Evolutionary conservation across 305 asterid genomes (phyloP).

Genomic region (Fraxinus greggii): DNA sequence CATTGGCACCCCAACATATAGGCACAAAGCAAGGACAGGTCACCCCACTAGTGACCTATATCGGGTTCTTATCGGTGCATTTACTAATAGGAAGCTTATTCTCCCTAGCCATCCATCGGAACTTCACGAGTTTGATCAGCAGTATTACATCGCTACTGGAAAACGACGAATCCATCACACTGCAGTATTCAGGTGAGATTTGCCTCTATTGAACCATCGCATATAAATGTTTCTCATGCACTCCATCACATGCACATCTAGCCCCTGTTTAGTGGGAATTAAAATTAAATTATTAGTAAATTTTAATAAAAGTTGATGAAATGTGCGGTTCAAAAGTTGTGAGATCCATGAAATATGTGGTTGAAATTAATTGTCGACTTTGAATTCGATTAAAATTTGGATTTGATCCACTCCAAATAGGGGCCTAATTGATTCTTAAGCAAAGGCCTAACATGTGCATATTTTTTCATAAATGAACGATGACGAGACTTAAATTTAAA

Average conservation of each 20-base stretch:
- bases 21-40: slow-evolving; percentile 62
- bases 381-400: too few relatives aligned
- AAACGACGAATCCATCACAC: slow-evolving; percentile 66
- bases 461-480: not conserved
- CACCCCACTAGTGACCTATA: slow-evolving; percentile 54
- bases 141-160: slow-evolving; percentile 41
- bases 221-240: not conserved
- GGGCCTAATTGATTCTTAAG: not conserved
- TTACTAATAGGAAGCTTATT: slow-evolving; percentile 44
- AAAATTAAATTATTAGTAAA: too few relatives aligned
- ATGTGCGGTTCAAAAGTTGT: too few relatives aligned
- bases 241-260: not conserved
- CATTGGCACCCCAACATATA: slow-evolving; percentile 59
- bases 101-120: slow-evolving; percentile 40
- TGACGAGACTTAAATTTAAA: not conserved
- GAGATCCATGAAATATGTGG: too few relatives aligned
- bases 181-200: slow-evolving; percentile 57
- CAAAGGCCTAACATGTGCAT: not conserved
- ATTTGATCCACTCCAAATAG: too few relatives aligned
- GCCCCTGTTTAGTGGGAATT: too few relatives aligned
- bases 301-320: too few relatives aligned
- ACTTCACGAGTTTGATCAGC: slow-evolving; percentile 65
- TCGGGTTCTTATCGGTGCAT: slow-evolving; percentile 45
- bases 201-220: not conserved
- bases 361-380: too few relatives aligned